Conservation (phyloP, 768 basidiomycete species). For the Boletus sp. region DNA sequence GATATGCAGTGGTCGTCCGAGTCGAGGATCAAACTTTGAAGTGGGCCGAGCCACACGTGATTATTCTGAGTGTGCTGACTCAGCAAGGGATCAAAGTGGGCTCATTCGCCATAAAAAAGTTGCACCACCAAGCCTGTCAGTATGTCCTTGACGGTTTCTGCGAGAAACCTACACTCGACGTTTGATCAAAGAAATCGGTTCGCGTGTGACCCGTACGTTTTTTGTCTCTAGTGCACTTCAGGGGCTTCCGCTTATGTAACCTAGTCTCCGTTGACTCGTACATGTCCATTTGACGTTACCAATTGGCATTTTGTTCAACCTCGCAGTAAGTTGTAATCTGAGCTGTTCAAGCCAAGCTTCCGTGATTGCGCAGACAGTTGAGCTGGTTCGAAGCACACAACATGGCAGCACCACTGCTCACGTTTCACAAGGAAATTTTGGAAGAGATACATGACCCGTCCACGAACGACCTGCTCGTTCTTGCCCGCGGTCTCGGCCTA, state of each 20-base stretch:
- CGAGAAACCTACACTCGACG: too few relatives aligned
- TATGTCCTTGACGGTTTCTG: too few relatives aligned
- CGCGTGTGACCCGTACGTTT: too few relatives aligned
- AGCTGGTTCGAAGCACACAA: neutral
- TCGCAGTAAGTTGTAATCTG: neutral
- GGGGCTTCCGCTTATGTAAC: too few relatives aligned
- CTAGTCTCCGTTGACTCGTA: too few relatives aligned
- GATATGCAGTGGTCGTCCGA: neutral
- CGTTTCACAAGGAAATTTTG: constrained; percentile 67
- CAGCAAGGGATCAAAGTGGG: too few relatives aligned
- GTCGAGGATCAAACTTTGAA: neutral
- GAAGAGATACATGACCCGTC: constrained; percentile 71
- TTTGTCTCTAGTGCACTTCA: too few relatives aligned
- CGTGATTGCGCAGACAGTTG: neutral
- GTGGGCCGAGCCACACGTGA: too few relatives aligned
- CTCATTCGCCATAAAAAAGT: too few relatives aligned
- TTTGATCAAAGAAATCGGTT: too few relatives aligned
- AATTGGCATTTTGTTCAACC: neutral
- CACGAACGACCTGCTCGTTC: constrained; percentile 67
- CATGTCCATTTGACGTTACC: neutral
- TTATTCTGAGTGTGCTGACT: too few relatives aligned
- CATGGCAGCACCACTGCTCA: constrained; percentile 40
- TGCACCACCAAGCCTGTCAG: too few relatives aligned
- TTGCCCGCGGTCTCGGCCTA: constrained; percentile 90
- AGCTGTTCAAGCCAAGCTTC: neutral